These are phyloP conservation scores for Ceratocystis variospora DNA, from an alignment of 2,329 filamentous ascomycete genomes.

Conservation along the genomic window DNA sequence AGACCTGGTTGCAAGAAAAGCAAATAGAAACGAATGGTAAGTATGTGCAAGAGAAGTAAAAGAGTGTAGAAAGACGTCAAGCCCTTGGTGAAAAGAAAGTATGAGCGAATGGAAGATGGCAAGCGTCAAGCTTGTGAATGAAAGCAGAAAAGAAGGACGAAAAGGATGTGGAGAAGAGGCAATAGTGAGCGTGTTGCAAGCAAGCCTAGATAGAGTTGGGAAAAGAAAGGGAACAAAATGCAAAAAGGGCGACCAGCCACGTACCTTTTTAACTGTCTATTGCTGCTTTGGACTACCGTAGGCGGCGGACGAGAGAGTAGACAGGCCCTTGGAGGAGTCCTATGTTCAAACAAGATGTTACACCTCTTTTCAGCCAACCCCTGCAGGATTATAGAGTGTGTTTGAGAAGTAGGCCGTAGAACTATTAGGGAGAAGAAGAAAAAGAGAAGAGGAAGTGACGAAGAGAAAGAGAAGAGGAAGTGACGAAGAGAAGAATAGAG, in stretches of 20 bases:
- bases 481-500: neutral
- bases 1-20: neutral
- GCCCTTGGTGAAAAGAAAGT: neutral
- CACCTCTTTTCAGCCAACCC: neutral
- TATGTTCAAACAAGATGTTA: neutral
- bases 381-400: neutral
- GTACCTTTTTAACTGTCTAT: neutral
- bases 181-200: neutral
- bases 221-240: neutral
- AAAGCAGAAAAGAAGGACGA: neutral
- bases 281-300: neutral
- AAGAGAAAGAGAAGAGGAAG: neutral
- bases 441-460: neutral
- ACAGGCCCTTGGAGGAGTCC: neutral
- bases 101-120: neutral
- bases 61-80: constrained; percentile 1
- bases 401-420: neutral
- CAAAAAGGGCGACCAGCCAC: neutral
- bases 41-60: neutral
- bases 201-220: neutral
- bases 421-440: neutral
- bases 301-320: too few species aligned
- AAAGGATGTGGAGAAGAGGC: neutral
- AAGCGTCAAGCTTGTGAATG: neutral
- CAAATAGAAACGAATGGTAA: neutral